Evolutionary conservation across 495 filamentous ascomycete species (phyloP), one percentile per base, ranked within the genome.

Genomic region (Annulohypoxylon moriforme): DNA sequence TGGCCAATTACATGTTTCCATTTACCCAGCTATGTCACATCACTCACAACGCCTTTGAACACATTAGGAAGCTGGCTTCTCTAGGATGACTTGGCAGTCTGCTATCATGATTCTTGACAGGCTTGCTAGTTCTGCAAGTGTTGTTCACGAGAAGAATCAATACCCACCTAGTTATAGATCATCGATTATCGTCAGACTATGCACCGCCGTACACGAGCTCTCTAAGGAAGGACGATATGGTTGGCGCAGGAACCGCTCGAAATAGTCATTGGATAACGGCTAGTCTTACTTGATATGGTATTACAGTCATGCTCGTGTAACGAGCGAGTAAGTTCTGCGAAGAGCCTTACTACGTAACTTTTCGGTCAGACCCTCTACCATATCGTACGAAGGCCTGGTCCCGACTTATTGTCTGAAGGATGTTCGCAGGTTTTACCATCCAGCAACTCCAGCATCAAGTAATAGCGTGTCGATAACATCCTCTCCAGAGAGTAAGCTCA

Each of bases 401-500:
- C 60, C 49, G 40, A 56, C 14, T 42, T 50, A 25, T 63, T 68
- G 36, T n/a, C 36, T 38, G 13, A 18, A 11, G 16, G 27, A 9
- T 18, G 31, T 64, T 34, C 29, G 36, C 33, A 46, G 29, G 34
- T 29, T 67, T 68, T 40, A 77, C 75, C 75, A 77, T 2, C 75
- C 73, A 27, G 75, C 73, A 38, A 74, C 64, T 14, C 69, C 73
- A 49, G 49, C 64, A 42, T 71, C 55, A 38, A 77, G 63, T 33
- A 77, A 57, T 4, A 77, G 55, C 4, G 44, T 77, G 40, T 77
- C 75, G 16, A 75, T 59, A 25, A 68, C 63, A 46, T 68, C 36
- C 27, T 64, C 69, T 4, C 65, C 67, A 14, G 27, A 55, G 34
- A 74, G 20, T 33, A 73, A 56, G 8, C 56, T 70, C 25, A 68